A percentile compares a stretch with the other conserved stretches of the same genome.
Conservation (phyloP, 2,329 filamentous ascomycete species). For the Fusarium sublunatum region DNA sequence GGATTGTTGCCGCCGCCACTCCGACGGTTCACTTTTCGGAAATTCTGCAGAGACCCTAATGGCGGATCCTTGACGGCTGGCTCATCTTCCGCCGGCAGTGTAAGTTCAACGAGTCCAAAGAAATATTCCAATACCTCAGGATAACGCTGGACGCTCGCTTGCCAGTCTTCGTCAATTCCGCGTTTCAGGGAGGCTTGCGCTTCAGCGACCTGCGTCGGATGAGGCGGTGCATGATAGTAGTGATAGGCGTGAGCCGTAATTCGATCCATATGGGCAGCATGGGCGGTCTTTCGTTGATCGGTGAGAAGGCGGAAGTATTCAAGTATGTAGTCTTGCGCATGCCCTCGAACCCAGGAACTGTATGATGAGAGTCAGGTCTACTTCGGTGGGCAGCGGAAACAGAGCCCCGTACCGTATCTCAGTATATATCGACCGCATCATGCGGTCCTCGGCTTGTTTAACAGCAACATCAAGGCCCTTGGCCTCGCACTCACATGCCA, state of each 20-base stretch:
- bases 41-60: conserved; percentile 63
- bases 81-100: conserved; percentile 72
- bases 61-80: conserved; percentile 69
- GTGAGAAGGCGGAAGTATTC: conserved; percentile 72
- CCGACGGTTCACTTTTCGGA: conserved; percentile 60
- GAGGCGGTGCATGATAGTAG: conserved; percentile 67
- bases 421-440: conserved; percentile 71
- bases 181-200: conserved; percentile 75
- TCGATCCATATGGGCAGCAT: conserved; percentile 66
- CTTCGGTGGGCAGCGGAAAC: neutral
- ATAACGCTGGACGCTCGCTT: conserved; percentile 78
- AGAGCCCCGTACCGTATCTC: conserved; percentile 68
- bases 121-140: conserved; percentile 87
- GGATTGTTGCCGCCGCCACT: conserved; percentile 51
- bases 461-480: conserved; percentile 72
- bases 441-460: conserved; percentile 70
- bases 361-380: conserved; percentile 26
- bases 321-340: conserved; percentile 75
- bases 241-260: conserved; percentile 66
- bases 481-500: conserved; percentile 73
- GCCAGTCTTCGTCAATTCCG: conserved; percentile 84
- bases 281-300: conserved; percentile 68
- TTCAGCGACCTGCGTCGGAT: conserved; percentile 70
- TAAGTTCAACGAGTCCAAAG: conserved; percentile 75
- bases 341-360: conserved; percentile 72